Evolutionary conservation across 257 asterid species (phyloP).

Genomic region (Salvia hispanica): DNA sequence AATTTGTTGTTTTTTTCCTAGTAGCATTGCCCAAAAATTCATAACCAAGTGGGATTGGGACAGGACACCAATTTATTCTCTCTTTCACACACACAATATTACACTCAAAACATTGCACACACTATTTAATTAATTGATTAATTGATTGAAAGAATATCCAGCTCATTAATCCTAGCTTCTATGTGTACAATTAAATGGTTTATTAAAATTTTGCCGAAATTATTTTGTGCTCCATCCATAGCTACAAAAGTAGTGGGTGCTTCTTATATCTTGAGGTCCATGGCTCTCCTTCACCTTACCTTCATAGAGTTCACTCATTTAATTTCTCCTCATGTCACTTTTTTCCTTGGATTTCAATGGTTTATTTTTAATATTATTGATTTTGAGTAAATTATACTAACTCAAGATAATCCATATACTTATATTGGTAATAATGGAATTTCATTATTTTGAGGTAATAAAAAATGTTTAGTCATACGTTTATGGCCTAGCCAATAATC

Average conservation of each 20-base stretch:
- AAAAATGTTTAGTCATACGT: no score
- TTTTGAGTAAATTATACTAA: no score
- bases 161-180: slow-evolving; percentile 7
- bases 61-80: slow-evolving; percentile 17
- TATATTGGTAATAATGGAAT: no score
- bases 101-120: background rate
- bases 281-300: background rate
- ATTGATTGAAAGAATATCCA: slow-evolving; percentile 2
- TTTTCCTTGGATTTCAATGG: no score
- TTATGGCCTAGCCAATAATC: no score
- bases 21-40: slow-evolving; percentile 12
- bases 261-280: slow-evolving; percentile 1
- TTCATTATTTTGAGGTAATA: no score
- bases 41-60: slow-evolving; percentile 24
- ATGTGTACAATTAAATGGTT: background rate
- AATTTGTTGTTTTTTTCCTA: slow-evolving; percentile 19
- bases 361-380: no score
- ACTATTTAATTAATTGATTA: background rate
- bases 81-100: background rate
- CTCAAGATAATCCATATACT: no score
- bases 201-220: background rate
- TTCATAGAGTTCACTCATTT: background rate
- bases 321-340: background rate
- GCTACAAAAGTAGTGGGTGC: slow-evolving; percentile 21
- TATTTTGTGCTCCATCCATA: background rate